A percentile compares a stretch with the other conserved stretches of the same genome.
These are phyloP conservation scores for Stevia rebaudiana DNA, from an alignment of 140 eudicot species.

Conservation along the genomic window DNA sequence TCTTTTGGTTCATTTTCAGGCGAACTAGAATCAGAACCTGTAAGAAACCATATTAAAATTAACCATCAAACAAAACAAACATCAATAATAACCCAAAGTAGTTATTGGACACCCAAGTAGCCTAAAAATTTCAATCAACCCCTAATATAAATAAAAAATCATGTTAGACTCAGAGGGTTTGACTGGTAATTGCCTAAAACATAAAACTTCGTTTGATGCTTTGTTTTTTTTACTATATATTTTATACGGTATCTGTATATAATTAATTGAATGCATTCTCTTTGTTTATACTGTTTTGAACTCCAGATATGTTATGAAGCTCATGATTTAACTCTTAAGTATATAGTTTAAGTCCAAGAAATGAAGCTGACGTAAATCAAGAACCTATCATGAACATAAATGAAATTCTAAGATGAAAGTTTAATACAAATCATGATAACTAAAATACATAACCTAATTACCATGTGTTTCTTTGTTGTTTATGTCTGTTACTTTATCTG, in stretches of 20 bases:
- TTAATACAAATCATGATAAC: constrained; percentile 4
- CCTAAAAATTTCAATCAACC: neutral
- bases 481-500: constrained; percentile 34
- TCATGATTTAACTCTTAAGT: neutral
- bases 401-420: constrained; percentile 8
- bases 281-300: neutral
- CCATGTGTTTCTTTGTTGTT: constrained; percentile 37
- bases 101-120: neutral
- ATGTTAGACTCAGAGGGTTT: neutral
- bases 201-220: neutral
- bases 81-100: constrained; percentile 4
- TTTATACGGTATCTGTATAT: neutral
- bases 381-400: constrained; percentile 5
- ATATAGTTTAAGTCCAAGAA: neutral
- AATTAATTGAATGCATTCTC: neutral
- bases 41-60: constrained; percentile 3
- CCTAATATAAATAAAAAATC: constrained; percentile 5
- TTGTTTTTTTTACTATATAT: neutral
- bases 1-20: constrained; percentile 45
- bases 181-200: neutral
- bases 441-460: constrained; percentile 23
- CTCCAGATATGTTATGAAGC: neutral
- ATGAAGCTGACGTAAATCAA: constrained; percentile 5
- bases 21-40: constrained; percentile 51
- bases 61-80: constrained; percentile 14